Base-by-base conservation (phyloP, 768 basidiomycete genomes). In the Daedaleopsis sinensis region DNA sequence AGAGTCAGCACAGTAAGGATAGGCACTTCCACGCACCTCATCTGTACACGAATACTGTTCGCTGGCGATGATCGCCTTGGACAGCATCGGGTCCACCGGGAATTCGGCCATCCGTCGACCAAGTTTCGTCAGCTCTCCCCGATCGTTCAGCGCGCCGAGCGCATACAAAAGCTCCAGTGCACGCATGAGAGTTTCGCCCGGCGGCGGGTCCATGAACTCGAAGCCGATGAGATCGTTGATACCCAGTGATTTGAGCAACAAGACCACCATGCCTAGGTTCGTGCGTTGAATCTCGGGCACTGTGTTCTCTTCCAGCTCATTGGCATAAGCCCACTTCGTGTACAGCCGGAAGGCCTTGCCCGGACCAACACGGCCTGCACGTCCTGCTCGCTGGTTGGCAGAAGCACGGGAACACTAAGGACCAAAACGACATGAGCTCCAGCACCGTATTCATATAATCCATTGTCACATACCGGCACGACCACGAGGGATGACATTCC, bases 261-360 rank as follows among this genome's bases (percentile, higher is more conserved):
- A 80, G 5, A 99, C 96, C 13, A 96, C 95, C 87, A 91, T 94
- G 53, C 91, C 95, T 52, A 99, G 79, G 71, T 98, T 99, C 19
- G 97, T 98, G n/a, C 97, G 87, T 70, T 98, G 97, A 58, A 99
- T 99, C 75, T 99, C 97, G 21, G 97, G 97, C 0, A 98, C 90
- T 1, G 97, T 98, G 72, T 97, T 96, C 67, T 94, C 92, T 70
- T 98, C 94, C 46, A 99, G 80, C 73, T 99, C 97, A 74, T 98
- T 98, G 50, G 87, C 78, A 72, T 90, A 99, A 0, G 97, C 97
- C 94, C 96, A 98, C 73, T 98, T 98, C 19, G 97, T 99, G 76
- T 96, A 98, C 19, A 99, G 79, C n/a, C 97, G 88, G 82, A 99
- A 99, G 18, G 96, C 87, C 75, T 99, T 98, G 16, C 97, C 97